Base-by-base conservation (phyloP, 2,329 filamentous ascomycete species). In the Fusarium coicis region DNA sequence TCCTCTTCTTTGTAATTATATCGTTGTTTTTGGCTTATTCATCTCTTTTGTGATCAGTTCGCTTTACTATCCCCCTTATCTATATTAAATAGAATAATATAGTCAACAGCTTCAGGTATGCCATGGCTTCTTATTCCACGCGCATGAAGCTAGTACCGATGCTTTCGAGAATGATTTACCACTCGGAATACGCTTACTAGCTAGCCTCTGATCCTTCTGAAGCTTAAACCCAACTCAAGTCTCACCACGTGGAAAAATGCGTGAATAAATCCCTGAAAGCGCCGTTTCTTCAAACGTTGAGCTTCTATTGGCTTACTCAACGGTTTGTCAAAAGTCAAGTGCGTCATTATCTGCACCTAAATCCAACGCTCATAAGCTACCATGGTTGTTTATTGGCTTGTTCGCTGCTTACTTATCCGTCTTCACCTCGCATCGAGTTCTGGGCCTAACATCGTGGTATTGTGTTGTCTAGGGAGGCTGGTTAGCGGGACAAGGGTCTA, bases 301-400 rank as follows among this genome's bases (percentile, higher is more conserved):
- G 36, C 10, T 30, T 37, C 4, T n/a, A 47, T 32, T 66, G 34
- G 63, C 4, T 15, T 4, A 5, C 11, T 2, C 9, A 16, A 23
- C 43, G n/a, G 61, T 4, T 15, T 10, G 10, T 18, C 0, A 5
- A 43, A 40, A 68, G 54, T 68, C 65, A 47, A 49, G 12, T 68
- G 34, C 42, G 65, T 68, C 65, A 68, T 43, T 54, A 49, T 15
- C 30, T 39, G 53, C 34, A 58, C 59, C 59, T 46, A 43, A n/a
- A 55, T 34, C 47, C 30, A 36, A 46, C 39, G 32, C 11, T 1
- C n/a, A 47, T 1, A 28, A 12, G 11, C 4, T 2, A 10, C 21
- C 40, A 39, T 43, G 44, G 0, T n/a, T 40, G 3, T 21, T 23
- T 2, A 62, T 68, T 68, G 40, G 63, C 7, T 10, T 0, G 0